These are phyloP conservation scores for Penicillium fuscoglaucum DNA, from an alignment of 2,329 filamentous ascomycete genomes.

Conservation along the genomic window DNA sequence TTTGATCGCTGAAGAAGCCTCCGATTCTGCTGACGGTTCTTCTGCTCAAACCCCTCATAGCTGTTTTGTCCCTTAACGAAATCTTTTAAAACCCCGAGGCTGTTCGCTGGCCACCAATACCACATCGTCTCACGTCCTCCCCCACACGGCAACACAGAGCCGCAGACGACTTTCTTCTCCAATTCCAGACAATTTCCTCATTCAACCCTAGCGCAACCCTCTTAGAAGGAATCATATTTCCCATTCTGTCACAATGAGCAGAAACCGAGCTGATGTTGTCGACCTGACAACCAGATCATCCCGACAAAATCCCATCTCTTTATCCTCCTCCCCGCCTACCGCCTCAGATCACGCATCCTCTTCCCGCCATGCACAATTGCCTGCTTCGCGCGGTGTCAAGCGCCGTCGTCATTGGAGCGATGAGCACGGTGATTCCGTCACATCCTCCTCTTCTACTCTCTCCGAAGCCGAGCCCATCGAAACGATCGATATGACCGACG, in stretches of 20 bases:
- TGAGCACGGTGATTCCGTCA: neutral
- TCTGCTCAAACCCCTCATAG: neutral
- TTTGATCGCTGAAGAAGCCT: neutral
- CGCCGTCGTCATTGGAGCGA: constrained; percentile 8
- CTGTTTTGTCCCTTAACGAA: too few relatives aligned
- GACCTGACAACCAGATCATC: constrained; percentile 6
- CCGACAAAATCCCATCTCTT: neutral
- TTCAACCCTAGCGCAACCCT: neutral
- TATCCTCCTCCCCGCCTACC: constrained; percentile 3
- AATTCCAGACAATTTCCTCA: neutral
- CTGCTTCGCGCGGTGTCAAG: constrained; percentile 12
- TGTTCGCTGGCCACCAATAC: neutral
- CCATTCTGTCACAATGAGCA: neutral
- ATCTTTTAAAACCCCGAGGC: too few relatives aligned
- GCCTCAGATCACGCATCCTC: neutral
- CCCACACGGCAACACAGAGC: neutral
- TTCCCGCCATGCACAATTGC: neutral
- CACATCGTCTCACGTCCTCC: neutral
- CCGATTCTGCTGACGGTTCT: neutral
- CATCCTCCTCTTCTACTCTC: constrained; percentile 10
- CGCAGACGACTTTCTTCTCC: neutral
- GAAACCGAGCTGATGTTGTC: neutral
- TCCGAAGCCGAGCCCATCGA: constrained; percentile 39
- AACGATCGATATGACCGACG: constrained; percentile 52
- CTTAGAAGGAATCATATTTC: too few relatives aligned